Evolutionary conservation across 345 rosid species (phyloP).

Genomic region (Salix arbutifolia): DNA sequence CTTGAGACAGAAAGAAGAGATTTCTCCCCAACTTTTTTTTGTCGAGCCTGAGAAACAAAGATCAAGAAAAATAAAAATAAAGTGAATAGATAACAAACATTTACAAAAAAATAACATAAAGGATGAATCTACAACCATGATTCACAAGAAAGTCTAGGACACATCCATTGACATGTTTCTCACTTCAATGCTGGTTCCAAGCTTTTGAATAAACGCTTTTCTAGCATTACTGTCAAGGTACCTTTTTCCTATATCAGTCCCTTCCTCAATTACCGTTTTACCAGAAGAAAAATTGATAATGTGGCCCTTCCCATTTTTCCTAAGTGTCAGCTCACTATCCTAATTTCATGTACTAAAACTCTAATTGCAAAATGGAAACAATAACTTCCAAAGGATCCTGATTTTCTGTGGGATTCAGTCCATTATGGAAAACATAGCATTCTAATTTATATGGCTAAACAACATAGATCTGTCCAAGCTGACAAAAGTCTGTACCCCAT

Average conservation of each 20-base stretch:
- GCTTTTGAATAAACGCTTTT: neutral
- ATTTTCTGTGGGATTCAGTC: no score
- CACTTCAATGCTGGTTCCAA: neutral
- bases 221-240: no score
- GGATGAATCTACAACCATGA: neutral
- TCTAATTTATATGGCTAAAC: no score
- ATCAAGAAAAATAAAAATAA: slow-evolving; percentile 8
- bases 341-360: neutral
- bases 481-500: no score
- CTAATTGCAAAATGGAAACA: neutral
- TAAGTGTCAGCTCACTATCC: no score
- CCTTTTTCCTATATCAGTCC: no score
- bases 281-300: no score
- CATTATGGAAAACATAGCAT: no score
- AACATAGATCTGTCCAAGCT: no score
- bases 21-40: slow-evolving; percentile 87
- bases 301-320: no score
- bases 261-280: no score
- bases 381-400: no score
- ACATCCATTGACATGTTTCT: neutral
- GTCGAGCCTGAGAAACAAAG: slow-evolving; percentile 59
- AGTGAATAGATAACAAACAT: neutral
- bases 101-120: neutral
- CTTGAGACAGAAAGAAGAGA: slow-evolving; percentile 81
- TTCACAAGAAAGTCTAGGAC: neutral